Conservation (phyloP, 805 yeast species). For the Cyberlindnera subsufficiens region DNA sequence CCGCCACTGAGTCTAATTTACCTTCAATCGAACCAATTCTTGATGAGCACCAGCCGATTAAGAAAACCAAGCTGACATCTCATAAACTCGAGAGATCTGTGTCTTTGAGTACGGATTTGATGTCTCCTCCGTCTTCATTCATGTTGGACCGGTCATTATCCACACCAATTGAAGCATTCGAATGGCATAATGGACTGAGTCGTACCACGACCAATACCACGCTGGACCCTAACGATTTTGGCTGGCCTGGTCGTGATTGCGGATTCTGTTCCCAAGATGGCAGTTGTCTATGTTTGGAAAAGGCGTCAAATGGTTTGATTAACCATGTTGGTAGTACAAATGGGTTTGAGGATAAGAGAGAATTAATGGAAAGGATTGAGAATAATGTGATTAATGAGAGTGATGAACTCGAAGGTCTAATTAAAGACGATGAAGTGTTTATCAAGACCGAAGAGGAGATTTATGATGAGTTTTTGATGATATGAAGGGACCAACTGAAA, state of each 20-base stretch:
- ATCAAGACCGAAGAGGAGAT: conserved; percentile 2
- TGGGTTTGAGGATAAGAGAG: conserved; percentile 1
- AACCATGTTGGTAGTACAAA: too few relatives aligned
- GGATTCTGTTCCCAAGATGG: conserved; percentile 14
- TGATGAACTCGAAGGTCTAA: conserved; percentile 4
- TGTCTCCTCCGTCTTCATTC: conserved; percentile 7
- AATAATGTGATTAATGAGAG: conserved; percentile 7
- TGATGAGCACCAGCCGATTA: conserved; percentile 7
- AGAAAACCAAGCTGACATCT: conserved; percentile 3
- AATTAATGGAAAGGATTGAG: conserved; percentile 2
- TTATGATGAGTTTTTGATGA: conserved; percentile 15
- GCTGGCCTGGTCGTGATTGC: conserved; percentile 12
- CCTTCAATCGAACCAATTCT: conserved; percentile 12
- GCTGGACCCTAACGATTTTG: conserved; percentile 11
- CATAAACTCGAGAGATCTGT: conserved; percentile 13
- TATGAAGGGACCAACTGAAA: not conserved
- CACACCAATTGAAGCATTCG: not conserved
- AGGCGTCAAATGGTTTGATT: not conserved
- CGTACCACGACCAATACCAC: conserved; percentile 20
- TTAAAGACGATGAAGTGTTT: conserved; percentile 1
- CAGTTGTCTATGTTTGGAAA: conserved; percentile 14
- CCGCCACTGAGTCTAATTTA: conserved; percentile 4
- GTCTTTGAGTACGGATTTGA: conserved; percentile 10
- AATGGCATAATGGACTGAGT: not conserved
- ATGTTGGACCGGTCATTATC: conserved; percentile 3